phyloP scores from a whole-genome alignment of 345 rosid genomes.

The Carallia pectinifolia region DNA sequence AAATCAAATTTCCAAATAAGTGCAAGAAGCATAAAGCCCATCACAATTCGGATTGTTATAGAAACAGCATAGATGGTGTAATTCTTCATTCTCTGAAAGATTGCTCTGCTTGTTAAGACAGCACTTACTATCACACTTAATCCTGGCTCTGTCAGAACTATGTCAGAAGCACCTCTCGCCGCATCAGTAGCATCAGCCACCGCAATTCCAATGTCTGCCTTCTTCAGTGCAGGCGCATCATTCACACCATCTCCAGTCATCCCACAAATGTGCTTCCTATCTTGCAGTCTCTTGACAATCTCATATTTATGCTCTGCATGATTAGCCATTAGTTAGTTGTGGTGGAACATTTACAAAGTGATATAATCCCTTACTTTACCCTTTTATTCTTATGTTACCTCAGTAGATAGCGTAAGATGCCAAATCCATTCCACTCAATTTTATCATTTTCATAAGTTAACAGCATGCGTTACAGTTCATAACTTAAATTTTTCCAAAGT shows the following conservation, averaged over 20 bases:
- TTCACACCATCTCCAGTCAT: slow-evolving; percentile 99
- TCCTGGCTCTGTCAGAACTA: slow-evolving; percentile 92
- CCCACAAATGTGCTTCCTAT: slow-evolving; percentile 86
- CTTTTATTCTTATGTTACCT: too few relatives aligned
- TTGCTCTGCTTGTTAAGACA: slow-evolving; percentile 88
- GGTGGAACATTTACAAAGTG: background rate
- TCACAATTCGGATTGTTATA: slow-evolving; percentile 80
- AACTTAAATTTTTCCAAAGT: background rate
- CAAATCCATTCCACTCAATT: too few relatives aligned
- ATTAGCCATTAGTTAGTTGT: slow-evolving; percentile 16
- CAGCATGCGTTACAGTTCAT: too few relatives aligned
- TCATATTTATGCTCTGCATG: slow-evolving; percentile 83
- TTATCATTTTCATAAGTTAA: too few relatives aligned
- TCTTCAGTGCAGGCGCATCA: slow-evolving; percentile 95
- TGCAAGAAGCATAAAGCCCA: slow-evolving; percentile 82
- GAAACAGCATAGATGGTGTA: slow-evolving; percentile 98
- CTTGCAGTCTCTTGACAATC: slow-evolving; percentile 87
- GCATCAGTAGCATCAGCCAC: slow-evolving; percentile 99
- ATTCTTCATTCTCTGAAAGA: slow-evolving; percentile 97
- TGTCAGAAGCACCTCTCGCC: slow-evolving; percentile 88
- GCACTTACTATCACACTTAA: slow-evolving; percentile 93
- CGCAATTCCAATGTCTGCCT: slow-evolving; percentile 93
- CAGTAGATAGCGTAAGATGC: too few relatives aligned
- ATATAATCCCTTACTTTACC: background rate
- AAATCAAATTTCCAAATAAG: slow-evolving; percentile 93